Conservation (phyloP, 2,329 filamentous ascomycete species). For the Paramyrothecium roridum region DNA sequence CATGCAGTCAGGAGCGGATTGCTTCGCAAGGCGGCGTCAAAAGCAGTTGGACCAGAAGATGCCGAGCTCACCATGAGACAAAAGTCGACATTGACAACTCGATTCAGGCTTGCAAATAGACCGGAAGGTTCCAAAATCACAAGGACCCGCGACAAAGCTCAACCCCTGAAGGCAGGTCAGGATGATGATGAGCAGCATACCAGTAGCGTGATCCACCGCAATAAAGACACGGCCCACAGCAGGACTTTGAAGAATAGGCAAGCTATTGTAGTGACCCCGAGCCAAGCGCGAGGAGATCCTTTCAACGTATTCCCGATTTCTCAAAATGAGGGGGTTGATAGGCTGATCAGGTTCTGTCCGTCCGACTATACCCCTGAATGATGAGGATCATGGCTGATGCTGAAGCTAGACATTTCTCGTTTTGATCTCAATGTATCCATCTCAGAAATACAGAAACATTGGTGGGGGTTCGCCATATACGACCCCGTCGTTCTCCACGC, state of each 20-base stretch:
- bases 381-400: neutral
- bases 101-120: constrained; percentile 5
- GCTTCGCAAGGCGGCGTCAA: constrained; percentile 7
- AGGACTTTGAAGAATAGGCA: neutral
- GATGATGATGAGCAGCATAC: neutral
- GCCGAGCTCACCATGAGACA: constrained; percentile 11
- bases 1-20: constrained; percentile 13
- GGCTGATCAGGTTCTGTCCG: constrained; percentile 12
- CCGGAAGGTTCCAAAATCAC: neutral
- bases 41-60: neutral
- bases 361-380: neutral
- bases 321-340: constrained; percentile 5
- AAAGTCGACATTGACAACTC: constrained; percentile 9
- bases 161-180: too few relatives aligned
- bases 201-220: neutral
- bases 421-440: constrained; percentile 10
- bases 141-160: neutral
- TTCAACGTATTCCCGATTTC: constrained; percentile 10
- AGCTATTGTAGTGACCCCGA: neutral
- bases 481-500: constrained; percentile 13
- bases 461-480: constrained; percentile 11
- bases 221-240: neutral
- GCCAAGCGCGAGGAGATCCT: constrained; percentile 8
- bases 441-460: constrained; percentile 9
- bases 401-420: constrained; percentile 7